phyloP scores from a whole-genome alignment of 2,329 filamentous ascomycete genomes.

The Penicillium griseofulvum region DNA sequence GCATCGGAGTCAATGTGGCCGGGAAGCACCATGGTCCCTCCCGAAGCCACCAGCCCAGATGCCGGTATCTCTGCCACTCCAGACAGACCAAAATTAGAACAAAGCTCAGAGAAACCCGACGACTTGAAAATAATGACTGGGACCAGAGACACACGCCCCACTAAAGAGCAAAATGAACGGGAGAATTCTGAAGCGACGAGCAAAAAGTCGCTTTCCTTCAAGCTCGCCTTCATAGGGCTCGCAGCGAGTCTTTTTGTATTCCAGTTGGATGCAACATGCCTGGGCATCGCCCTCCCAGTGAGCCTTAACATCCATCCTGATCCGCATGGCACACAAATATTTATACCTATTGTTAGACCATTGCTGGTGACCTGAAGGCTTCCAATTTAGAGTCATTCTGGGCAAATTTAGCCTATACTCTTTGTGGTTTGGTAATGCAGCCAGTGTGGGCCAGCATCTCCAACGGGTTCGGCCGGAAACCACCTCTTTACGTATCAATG shows the following conservation, averaged over 20 bases:
- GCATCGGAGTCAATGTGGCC: too few species aligned
- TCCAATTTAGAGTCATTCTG: background rate
- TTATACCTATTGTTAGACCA: background rate
- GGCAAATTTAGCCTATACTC: background rate
- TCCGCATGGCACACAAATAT: background rate
- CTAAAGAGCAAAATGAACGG: too few species aligned
- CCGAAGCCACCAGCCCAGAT: too few species aligned
- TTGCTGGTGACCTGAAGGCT: background rate
- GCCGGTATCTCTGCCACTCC: too few species aligned
- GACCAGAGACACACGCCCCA: too few species aligned
- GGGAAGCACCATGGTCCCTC: too few species aligned
- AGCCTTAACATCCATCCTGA: background rate
- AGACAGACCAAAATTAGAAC: too few species aligned
- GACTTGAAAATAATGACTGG: too few species aligned
- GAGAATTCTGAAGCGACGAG: background rate
- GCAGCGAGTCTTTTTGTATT: background rate
- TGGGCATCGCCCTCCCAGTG: background rate
- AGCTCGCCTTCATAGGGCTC: background rate
- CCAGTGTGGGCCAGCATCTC: background rate
- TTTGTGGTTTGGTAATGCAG: background rate
- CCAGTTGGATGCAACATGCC: background rate
- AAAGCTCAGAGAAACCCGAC: too few species aligned
- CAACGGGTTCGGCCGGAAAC: background rate
- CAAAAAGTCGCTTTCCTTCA: background rate
- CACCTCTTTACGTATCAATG: background rate